Conservation (phyloP, 2,329 filamentous ascomycete species). For the Bipolaris gigantea region DNA sequence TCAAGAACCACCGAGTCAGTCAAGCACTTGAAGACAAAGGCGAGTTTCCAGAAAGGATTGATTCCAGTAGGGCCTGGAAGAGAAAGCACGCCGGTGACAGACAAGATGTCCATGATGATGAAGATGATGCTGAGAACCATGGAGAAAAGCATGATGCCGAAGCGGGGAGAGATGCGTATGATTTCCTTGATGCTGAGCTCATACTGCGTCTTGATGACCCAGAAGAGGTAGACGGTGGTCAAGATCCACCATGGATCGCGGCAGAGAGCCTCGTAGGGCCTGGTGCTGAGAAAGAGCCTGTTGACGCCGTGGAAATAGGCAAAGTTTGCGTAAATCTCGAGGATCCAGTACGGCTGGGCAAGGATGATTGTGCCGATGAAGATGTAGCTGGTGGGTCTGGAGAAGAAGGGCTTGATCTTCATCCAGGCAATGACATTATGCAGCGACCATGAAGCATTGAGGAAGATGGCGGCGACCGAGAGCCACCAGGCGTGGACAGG, state of each 20-base stretch:
- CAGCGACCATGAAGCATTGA: slow-evolving; percentile 65
- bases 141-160: slow-evolving; percentile 62
- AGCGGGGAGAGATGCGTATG: slow-evolving; percentile 63
- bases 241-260: slow-evolving; percentile 71
- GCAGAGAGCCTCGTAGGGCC: slow-evolving; percentile 63
- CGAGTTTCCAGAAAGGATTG: slow-evolving; percentile 67
- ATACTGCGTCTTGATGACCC: slow-evolving; percentile 65
- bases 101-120: slow-evolving; percentile 63
- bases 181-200: slow-evolving; percentile 61
- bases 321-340: slow-evolving; percentile 68
- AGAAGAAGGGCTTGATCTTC: slow-evolving; percentile 64
- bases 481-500: slow-evolving; percentile 66
- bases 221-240: slow-evolving; percentile 62
- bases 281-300: slow-evolving; percentile 56
- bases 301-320: slow-evolving; percentile 63
- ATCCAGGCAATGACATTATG: slow-evolving; percentile 71
- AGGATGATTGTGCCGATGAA: slow-evolving; percentile 63
- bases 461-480: slow-evolving; percentile 60
- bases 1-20: slow-evolving; percentile 68
- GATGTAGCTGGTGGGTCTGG: slow-evolving; percentile 52
- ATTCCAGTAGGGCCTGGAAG: slow-evolving; percentile 54
- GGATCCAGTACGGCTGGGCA: slow-evolving; percentile 64
- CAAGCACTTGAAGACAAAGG: slow-evolving; percentile 67
- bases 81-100: slow-evolving; percentile 57
- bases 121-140: slow-evolving; percentile 65